These are phyloP conservation scores for Auricularia sp. DNA, from an alignment of 768 basidiomycete genomes.

Conservation along the genomic window DNA sequence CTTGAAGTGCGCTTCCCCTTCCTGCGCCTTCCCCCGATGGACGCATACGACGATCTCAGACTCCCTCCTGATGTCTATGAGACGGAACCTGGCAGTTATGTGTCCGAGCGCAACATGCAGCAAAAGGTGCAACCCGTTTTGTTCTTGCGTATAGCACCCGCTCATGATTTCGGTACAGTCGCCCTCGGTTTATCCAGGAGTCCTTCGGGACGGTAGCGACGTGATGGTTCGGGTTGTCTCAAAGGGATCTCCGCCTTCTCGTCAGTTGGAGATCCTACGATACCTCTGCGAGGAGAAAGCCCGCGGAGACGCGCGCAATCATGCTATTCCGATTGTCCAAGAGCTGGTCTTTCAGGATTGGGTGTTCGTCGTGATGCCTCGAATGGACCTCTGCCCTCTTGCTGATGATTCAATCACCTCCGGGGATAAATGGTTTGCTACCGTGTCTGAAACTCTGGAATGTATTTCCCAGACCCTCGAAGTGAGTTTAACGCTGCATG, in stretches of 20 bases:
- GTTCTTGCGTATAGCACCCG: not conserved
- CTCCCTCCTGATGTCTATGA: not conserved
- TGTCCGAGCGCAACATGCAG: not conserved
- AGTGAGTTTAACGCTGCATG: not conserved
- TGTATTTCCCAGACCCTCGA: not conserved
- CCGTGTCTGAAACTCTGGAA: not conserved
- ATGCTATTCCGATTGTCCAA: not conserved
- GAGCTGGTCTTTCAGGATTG: not conserved
- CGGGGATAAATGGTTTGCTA: not conserved
- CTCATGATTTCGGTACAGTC: not conserved
- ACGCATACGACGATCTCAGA: not conserved
- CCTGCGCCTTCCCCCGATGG: too few relatives aligned
- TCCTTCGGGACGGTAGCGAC: not conserved
- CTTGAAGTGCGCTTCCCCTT: too few relatives aligned
- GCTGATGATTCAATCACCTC: not conserved
- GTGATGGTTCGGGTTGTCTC: not conserved
- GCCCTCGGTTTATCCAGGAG: not conserved
- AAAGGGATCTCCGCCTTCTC: not conserved
- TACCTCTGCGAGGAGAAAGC: not conserved
- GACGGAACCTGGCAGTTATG: not conserved
- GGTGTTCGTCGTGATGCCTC: not conserved
- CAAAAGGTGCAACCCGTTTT: not conserved
- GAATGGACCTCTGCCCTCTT: not conserved
- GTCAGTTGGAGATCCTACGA: not conserved
- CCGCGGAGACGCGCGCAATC: not conserved